A percentile compares a stretch with the other conserved stretches of the same genome.
Evolutionary conservation across 2,329 filamentous ascomycete genomes (phyloP).

Genomic region (Alternaria sp.): DNA sequence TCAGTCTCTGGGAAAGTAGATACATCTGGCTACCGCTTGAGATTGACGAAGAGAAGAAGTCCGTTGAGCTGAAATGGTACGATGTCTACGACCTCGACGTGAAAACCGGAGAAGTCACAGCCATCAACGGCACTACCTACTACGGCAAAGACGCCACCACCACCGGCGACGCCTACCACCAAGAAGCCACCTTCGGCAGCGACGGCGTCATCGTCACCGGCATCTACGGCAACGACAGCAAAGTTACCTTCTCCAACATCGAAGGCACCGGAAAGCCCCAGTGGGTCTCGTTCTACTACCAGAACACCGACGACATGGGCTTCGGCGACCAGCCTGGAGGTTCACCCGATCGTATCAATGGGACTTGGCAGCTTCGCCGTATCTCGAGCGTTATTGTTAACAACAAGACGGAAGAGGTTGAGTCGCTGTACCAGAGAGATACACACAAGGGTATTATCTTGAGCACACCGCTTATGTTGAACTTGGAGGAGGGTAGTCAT

Average conservation of each 20-base stretch:
- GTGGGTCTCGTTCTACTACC: conserved; percentile 65
- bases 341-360: conserved; percentile 64
- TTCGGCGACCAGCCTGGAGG: conserved; percentile 63
- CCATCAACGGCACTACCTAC: conserved; percentile 58
- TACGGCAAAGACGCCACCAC: conserved; percentile 54
- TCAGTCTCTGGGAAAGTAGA: conserved; percentile 63
- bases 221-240: conserved; percentile 63
- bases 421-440: conserved; percentile 61
- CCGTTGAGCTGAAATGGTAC: conserved; percentile 59
- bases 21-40: conserved; percentile 64
- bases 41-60: conserved; percentile 60
- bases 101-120: conserved; percentile 56
- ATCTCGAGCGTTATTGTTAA: conserved; percentile 68
- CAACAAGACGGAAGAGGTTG: conserved; percentile 55
- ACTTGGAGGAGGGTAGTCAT: conserved; percentile 60
- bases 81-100: conserved; percentile 64
- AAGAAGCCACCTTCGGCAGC: conserved; percentile 62
- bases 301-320: conserved; percentile 67
- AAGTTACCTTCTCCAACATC: conserved; percentile 58
- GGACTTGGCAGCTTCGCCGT: conserved; percentile 64
- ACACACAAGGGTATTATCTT: conserved; percentile 66
- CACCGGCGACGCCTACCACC: conserved; percentile 58
- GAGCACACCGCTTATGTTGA: conserved; percentile 62
- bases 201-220: conserved; percentile 57
- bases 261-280: conserved; percentile 59